Base-by-base conservation (phyloP, 306 rosid genomes). In the Cicer chorassanicum region DNA sequence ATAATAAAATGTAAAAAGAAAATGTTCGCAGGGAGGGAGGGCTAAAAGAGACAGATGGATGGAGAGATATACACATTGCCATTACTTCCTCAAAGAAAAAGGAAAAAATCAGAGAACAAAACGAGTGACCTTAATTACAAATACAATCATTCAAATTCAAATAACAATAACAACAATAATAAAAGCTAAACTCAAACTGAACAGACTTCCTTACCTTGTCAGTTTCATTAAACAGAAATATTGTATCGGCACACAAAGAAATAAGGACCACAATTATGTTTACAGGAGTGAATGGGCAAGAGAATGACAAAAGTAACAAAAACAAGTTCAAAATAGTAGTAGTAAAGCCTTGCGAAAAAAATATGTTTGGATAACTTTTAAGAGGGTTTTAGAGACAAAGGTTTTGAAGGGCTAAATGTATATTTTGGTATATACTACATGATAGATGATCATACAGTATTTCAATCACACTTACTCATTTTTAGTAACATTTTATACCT, bases 151-250 rank as follows among this genome's bases (percentile, higher is more conserved):
- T 64, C 9, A 14, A 61, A 24, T 29, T 29, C 36, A 29, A 29
- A 29, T 29, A 29, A 29, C 36, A 29, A 29, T 29, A 29, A 29
- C 36, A 29, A 29, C 36, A 29, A 3, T 3, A 29, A 4, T 29
- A 29, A 29, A 40, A 41, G 5, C 8, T 53, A 45, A 12, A 40
- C 29, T 53, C 51, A 34, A 34, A 57, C 11, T 6, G 12, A 65
- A 39, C 63, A 64, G n/a, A 74, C 36, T 60, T 73, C 42, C 61
- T 34, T 42, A 73, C 14, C 13, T 2, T 61, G 69, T 14, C 56
- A 61, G 4, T 46, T 59, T 14, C 50, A 24, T 11, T 44, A 15
- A 59, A 65, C 45, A 40, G 2, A 16, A 72, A 54, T 69, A 38
- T 29, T 29, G 36, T 29, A 29, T 18, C 48, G 9, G 10, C 66